Evolutionary conservation across 192 early-diverging fungal genomes (phyloP).

Genomic region (Coemansia sp.): DNA sequence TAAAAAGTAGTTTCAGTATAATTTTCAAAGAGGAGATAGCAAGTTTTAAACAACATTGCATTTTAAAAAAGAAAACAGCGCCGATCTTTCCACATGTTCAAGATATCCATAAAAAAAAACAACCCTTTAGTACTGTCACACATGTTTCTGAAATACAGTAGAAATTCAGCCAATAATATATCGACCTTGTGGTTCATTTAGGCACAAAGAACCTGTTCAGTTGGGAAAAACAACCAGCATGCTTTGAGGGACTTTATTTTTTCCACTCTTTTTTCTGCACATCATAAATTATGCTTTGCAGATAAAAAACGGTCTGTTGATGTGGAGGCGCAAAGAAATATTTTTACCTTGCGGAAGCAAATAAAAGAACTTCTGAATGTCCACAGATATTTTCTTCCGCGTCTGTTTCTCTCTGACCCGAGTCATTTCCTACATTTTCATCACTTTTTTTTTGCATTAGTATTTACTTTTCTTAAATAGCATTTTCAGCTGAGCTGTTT

Average conservation of each 20-base stretch:
- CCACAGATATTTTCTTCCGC: neutral
- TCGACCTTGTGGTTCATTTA: neutral
- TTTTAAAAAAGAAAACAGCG: too few species aligned
- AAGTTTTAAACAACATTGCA: too few species aligned
- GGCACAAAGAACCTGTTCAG: neutral
- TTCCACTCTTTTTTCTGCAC: neutral
- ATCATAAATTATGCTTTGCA: slow-evolving; percentile 1
- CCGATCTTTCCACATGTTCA: too few species aligned
- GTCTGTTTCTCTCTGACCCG: neutral
- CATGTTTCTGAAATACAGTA: neutral
- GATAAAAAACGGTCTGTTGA: neutral
- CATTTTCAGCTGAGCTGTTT: neutral
- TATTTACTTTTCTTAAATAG: neutral
- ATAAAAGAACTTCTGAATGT: neutral
- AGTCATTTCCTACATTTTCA: neutral
- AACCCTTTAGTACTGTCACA: too few species aligned
- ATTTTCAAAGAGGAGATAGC: too few species aligned
- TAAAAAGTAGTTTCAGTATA: too few species aligned
- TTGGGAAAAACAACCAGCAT: neutral
- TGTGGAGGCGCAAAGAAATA: too few species aligned
- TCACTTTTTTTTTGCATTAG: neutral
- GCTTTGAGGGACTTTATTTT: too few species aligned
- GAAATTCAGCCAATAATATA: neutral
- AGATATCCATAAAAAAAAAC: too few species aligned
- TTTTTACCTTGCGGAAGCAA: neutral